These are phyloP conservation scores for Zygnema cylindricum DNA, from an alignment of 139 green algal species.

Conservation along the genomic window DNA sequence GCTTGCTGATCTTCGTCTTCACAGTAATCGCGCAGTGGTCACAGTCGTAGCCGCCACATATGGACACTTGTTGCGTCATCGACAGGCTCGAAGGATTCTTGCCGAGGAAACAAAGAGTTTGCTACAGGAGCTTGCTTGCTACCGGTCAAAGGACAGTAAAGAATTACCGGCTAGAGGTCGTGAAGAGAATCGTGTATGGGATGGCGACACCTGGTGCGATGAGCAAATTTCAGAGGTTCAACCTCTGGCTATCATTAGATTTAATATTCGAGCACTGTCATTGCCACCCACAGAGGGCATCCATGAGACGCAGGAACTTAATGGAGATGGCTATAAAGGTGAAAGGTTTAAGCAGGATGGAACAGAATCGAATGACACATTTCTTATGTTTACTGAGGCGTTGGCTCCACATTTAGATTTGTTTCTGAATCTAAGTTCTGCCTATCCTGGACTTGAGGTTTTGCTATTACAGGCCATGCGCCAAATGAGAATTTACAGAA, in stretches of 20 bases:
- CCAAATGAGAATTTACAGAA: neutral
- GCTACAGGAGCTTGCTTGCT: neutral
- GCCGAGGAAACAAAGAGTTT: neutral
- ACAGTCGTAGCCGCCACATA: neutral
- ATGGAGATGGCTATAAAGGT: neutral
- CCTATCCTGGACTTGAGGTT: neutral
- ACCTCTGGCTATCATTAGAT: neutral
- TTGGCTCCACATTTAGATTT: neutral
- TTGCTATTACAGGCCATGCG: constrained; percentile 10
- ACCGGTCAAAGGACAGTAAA: neutral
- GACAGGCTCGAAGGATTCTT: neutral
- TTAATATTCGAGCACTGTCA: neutral
- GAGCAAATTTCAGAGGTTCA: neutral
- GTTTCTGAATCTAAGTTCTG: neutral
- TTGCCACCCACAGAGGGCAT: neutral
- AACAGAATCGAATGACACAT: neutral
- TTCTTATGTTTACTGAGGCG: neutral
- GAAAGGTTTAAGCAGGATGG: neutral
- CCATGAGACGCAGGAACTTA: neutral
- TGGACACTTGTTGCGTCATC: neutral
- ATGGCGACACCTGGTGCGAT: neutral
- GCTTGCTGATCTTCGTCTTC: neutral
- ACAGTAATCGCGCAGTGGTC: neutral
- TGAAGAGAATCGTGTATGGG: neutral
- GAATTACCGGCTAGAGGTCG: neutral